Evolutionary conservation across 2,329 filamentous ascomycete genomes (phyloP).

Genomic region (Fusarium annulatum): DNA sequence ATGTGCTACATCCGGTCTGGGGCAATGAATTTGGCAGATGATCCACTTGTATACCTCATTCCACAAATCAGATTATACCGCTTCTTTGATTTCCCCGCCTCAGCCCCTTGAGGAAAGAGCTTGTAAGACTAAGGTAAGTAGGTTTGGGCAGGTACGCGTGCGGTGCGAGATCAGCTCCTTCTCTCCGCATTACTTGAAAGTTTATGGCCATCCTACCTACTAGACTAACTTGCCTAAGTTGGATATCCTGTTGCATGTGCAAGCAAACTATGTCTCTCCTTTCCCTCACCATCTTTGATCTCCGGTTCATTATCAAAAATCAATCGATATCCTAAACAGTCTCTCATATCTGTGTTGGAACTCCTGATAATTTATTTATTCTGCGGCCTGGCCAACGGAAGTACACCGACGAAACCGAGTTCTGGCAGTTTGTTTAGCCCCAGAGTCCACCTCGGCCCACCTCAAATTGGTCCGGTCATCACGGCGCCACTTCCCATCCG

Average conservation of each 20-base stretch:
- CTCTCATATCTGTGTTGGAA: neutral
- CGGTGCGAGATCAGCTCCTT: conserved; percentile 18
- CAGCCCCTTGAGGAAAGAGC: conserved; percentile 25
- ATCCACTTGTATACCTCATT: conserved; percentile 6
- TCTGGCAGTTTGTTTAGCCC: conserved; percentile 27
- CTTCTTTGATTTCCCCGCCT: conserved; percentile 29
- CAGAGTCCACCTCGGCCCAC: conserved; percentile 40
- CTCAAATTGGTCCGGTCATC: conserved; percentile 20
- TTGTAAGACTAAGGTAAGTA: conserved; percentile 2
- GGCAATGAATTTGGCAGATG: conserved; percentile 12
- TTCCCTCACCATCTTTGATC: neutral
- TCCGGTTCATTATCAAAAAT: neutral
- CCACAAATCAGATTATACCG: conserved; percentile 35
- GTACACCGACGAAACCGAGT: conserved; percentile 26
- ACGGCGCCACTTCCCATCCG: conserved; percentile 37
- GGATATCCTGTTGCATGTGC: conserved; percentile 24
- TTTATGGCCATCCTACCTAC: neutral
- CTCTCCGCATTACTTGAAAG: conserved; percentile 32
- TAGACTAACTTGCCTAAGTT: neutral
- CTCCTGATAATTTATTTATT: conserved; percentile 11
- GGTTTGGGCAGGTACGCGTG: conserved; percentile 30
- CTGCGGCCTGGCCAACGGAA: conserved; percentile 24
- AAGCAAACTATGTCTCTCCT: conserved; percentile 15
- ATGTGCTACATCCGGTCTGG: conserved; percentile 22
- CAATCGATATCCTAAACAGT: neutral